These are phyloP conservation scores for Hypoxylon rubiginosum DNA, from an alignment of 2,329 filamentous ascomycete genomes.

Conservation along the genomic window DNA sequence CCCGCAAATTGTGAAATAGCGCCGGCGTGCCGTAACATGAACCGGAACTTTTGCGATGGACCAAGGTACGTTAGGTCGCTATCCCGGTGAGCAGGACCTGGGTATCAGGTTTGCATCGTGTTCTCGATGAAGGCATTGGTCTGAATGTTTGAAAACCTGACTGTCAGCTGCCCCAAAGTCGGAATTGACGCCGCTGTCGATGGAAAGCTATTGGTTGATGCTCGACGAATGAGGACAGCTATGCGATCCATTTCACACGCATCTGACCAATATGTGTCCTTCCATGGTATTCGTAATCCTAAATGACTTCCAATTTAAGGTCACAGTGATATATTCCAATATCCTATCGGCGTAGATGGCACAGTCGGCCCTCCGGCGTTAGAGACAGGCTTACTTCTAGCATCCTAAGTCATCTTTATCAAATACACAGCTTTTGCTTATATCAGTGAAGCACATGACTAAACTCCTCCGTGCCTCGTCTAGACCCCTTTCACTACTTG, in stretches of 20 bases:
- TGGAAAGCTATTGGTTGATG: constrained; percentile 11
- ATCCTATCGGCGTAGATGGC: not conserved
- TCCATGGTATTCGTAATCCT: constrained; percentile 3
- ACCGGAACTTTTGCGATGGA: constrained; percentile 5
- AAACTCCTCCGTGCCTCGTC: too few species aligned
- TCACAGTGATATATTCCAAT: not conserved
- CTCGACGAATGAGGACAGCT: constrained; percentile 14
- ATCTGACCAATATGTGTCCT: constrained; percentile 2
- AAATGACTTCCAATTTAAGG: not conserved
- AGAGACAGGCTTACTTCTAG: too few species aligned
- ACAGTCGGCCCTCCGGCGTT: not conserved
- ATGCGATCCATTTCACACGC: not conserved
- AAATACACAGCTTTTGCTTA: too few species aligned
- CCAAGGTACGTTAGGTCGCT: not conserved
- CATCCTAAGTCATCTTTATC: too few species aligned
- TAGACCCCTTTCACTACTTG: too few species aligned
- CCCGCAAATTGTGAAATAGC: constrained; percentile 13
- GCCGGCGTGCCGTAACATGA: not conserved
- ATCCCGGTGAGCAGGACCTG: constrained; percentile 3
- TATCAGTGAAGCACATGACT: too few species aligned
- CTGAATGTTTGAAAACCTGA: constrained; percentile 8
- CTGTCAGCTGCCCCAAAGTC: constrained; percentile 11
- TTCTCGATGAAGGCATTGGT: not conserved
- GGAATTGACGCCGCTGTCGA: constrained; percentile 5
- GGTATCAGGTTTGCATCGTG: not conserved